Conservation (phyloP, 306 rosid genomes). For the Lathyrus aphaca region DNA sequence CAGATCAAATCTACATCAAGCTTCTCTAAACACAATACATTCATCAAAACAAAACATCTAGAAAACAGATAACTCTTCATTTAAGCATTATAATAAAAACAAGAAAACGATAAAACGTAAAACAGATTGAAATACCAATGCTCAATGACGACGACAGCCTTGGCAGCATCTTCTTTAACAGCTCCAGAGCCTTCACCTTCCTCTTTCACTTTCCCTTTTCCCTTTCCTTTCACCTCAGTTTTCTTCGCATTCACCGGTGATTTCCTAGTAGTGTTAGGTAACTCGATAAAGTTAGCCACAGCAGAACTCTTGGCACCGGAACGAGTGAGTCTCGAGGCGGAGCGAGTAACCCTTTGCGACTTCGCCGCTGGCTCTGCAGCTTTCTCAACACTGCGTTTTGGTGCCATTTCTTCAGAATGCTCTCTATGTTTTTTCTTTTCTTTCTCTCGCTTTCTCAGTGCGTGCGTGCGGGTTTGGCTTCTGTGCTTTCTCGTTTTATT, state of each 20-base stretch:
- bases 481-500: background rate
- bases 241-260: background rate
- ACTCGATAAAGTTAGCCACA: background rate
- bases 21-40: too few species aligned
- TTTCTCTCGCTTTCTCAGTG: background rate
- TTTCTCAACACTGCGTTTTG: background rate
- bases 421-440: background rate
- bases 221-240: background rate
- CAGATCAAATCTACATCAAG: background rate
- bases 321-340: background rate
- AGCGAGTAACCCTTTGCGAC: background rate
- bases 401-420: background rate
- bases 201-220: background rate
- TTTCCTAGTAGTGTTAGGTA: background rate
- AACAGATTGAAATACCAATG: slow-evolving; percentile 32
- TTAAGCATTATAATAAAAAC: background rate
- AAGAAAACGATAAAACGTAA: background rate
- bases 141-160: slow-evolving; percentile 41
- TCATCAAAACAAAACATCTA: too few species aligned
- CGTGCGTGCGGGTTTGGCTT: background rate
- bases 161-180: background rate
- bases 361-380: background rate
- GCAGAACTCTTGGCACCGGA: background rate
- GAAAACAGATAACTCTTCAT: background rate
- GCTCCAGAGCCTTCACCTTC: background rate